Evolutionary conservation across 1,284 basidiomycete species (phyloP).

Genomic region (Puccinia coronata): DNA sequence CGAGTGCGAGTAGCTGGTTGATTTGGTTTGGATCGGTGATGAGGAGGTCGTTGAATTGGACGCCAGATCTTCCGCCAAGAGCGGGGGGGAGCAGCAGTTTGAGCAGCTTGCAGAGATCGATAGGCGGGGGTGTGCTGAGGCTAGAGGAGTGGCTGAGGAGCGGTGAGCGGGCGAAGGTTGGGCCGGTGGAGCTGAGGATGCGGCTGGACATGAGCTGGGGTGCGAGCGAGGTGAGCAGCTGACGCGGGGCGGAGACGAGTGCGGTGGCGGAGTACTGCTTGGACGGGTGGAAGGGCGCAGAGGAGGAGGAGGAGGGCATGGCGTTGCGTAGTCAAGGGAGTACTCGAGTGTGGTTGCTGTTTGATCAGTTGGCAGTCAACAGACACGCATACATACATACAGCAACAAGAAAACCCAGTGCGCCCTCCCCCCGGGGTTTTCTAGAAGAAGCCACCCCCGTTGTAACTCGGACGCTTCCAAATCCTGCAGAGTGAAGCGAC

Average conservation of each 20-base stretch:
- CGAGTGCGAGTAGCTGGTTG: conserved; percentile 53
- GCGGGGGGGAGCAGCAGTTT: conserved; percentile 2
- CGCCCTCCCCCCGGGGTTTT: too few species aligned
- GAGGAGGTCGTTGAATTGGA: conserved; percentile 3
- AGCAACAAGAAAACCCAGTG: too few species aligned
- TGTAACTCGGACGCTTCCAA: too few species aligned
- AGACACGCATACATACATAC: too few species aligned
- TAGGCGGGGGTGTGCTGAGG: background rate
- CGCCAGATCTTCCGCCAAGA: background rate
- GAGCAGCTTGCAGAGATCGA: background rate
- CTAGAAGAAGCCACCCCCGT: too few species aligned
- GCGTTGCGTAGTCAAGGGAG: too few species aligned
- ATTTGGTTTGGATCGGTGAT: conserved; percentile 51
- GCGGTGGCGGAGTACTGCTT: background rate
- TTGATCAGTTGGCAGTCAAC: too few species aligned
- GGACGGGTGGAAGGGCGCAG: background rate
- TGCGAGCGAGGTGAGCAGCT: conserved; percentile 34
- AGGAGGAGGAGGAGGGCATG: background rate
- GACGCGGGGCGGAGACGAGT: conserved; percentile 7
- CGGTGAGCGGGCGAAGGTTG: background rate
- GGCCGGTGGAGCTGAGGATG: background rate
- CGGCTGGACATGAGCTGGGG: conserved; percentile 35
- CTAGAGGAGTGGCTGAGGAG: conserved; percentile 2
- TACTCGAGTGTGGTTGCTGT: background rate
- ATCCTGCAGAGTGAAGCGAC: too few species aligned